These are phyloP conservation scores for Rhizomucor pusillus DNA, from an alignment of 371 early-diverging fungal genomes.

Conservation along the genomic window DNA sequence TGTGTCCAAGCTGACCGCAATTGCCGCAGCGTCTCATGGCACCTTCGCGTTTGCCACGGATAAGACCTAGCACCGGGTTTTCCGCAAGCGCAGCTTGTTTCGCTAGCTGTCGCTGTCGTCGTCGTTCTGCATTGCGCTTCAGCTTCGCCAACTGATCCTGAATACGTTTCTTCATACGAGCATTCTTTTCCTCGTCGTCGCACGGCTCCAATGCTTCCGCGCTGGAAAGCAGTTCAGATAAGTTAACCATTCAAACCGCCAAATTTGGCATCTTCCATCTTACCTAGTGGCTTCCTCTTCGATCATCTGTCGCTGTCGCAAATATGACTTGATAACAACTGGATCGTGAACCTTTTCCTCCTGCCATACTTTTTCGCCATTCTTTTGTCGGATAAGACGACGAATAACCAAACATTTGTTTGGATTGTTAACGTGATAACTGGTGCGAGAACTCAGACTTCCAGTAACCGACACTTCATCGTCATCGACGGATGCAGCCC, in stretches of 20 bases:
- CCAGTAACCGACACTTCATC: constrained; percentile 61
- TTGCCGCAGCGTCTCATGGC: constrained; percentile 74
- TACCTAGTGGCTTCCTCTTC: constrained; percentile 63
- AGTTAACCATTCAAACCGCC: no score
- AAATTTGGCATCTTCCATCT: not conserved
- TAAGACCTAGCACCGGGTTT: constrained; percentile 53
- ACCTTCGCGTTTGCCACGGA: constrained; percentile 55
- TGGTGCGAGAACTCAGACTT: constrained; percentile 55
- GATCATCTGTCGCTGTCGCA: constrained; percentile 80
- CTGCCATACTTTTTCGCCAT: constrained; percentile 76
- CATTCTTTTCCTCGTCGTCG: constrained; percentile 62
- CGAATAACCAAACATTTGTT: constrained; percentile 68
- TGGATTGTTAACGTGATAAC: constrained; percentile 48
- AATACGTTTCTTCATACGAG: constrained; percentile 60
- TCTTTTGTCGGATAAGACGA: constrained; percentile 53
- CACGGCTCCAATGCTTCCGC: constrained; percentile 57
- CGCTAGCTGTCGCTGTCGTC: constrained; percentile 45
- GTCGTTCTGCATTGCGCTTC: constrained; percentile 63
- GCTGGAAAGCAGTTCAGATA: constrained; percentile 15
- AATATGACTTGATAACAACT: constrained; percentile 86
- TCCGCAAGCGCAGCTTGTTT: constrained; percentile 53
- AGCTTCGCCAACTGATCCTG: constrained; percentile 62
- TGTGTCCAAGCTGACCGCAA: constrained; percentile 84
- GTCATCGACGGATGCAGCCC: constrained; percentile 48
- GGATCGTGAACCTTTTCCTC: constrained; percentile 79